These are phyloP conservation scores for Bathelium albidoporum DNA, from an alignment of 495 filamentous ascomycete species.

Conservation along the genomic window DNA sequence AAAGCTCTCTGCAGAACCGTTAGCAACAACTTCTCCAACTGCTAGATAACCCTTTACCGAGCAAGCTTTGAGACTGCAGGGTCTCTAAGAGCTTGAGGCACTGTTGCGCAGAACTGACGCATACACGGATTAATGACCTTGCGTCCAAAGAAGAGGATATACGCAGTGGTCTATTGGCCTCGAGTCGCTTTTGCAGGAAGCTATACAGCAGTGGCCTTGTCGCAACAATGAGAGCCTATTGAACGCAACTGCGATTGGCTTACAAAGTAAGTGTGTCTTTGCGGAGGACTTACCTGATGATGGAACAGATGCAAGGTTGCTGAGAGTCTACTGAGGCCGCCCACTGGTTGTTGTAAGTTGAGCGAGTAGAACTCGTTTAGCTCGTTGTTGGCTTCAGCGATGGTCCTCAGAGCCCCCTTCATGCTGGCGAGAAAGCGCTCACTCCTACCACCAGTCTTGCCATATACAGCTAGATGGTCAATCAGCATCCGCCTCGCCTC, in stretches of 20 bases:
- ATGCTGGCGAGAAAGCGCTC: conserved; percentile 34
- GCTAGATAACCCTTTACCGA: conserved; percentile 24
- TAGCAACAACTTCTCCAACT: neutral
- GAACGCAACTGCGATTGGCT: conserved; percentile 27
- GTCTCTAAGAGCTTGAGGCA: conserved; percentile 32
- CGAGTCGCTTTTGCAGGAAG: conserved; percentile 32
- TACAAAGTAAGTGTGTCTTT: neutral
- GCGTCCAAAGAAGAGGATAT: conserved; percentile 29
- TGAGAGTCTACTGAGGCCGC: conserved; percentile 33
- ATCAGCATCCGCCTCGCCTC: neutral
- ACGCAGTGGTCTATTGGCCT: conserved; percentile 22
- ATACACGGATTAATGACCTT: conserved; percentile 33
- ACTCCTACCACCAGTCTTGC: conserved; percentile 35
- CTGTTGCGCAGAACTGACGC: conserved; percentile 35
- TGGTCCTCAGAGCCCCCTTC: conserved; percentile 32
- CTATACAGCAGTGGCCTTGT: conserved; percentile 35
- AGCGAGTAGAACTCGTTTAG: conserved; percentile 30
- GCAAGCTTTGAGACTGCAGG: conserved; percentile 33
- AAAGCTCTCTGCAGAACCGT: conserved; percentile 31
- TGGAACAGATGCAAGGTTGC: conserved; percentile 38
- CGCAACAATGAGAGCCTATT: conserved; percentile 27
- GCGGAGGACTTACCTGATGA: conserved; percentile 28
- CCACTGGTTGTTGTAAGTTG: conserved; percentile 28
- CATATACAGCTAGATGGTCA: conserved; percentile 33
- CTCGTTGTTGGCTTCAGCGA: conserved; percentile 27